Evolutionary conservation across 371 early-diverging fungal genomes (phyloP), one percentile per base, ranked within the genome.

Genomic region (Coemansia sp.): DNA sequence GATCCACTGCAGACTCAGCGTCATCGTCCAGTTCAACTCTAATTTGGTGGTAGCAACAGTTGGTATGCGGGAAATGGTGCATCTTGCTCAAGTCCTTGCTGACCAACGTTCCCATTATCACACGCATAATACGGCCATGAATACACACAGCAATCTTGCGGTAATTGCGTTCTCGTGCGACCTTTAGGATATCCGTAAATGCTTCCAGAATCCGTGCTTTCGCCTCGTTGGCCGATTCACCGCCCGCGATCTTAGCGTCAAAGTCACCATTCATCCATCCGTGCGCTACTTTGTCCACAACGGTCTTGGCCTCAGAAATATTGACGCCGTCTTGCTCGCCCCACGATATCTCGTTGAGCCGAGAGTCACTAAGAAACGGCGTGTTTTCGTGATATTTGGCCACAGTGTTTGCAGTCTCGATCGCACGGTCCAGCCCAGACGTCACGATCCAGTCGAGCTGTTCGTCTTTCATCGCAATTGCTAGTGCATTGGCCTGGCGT

Each of bases 311-410:
- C 6, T 56, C 68, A 8, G 18, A 40, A 11, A 68, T 44, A 7
- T 59, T 65, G 8, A 20, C 55, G 21, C 78, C 78, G 39, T 77
- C 78, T 2, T 64, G 37, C 1, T 61, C 55, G 20, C 78, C 78
- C 78, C 78, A 77, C n/a, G 69, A 72, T 4, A 77, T 59, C 63
- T 77, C 78, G 53, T 72, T 72, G 3, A 77, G 69, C 3, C 78
- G 73, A 48, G 61, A 47, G n/a, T 77, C 78, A 8, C 62, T 62
- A 37, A 50, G 37, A n/a, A 72, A 26, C 1, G 78, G 65, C 20
- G 57, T 54, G 18, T 16, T 53, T 2, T 40, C n/a, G 44, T 77
- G 69, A 56, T 68, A 59, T 25, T 48, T 33, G 44, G 62, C 62
- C 16, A 64, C 73, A 18, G 25, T 7, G 23, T 56, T 44, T 11